Percentiles rank a stretch among this genome's conserved stretches.
These are phyloP conservation scores for Aspergillus asperescens DNA, from an alignment of 495 filamentous ascomycete species.

Conservation along the genomic window DNA sequence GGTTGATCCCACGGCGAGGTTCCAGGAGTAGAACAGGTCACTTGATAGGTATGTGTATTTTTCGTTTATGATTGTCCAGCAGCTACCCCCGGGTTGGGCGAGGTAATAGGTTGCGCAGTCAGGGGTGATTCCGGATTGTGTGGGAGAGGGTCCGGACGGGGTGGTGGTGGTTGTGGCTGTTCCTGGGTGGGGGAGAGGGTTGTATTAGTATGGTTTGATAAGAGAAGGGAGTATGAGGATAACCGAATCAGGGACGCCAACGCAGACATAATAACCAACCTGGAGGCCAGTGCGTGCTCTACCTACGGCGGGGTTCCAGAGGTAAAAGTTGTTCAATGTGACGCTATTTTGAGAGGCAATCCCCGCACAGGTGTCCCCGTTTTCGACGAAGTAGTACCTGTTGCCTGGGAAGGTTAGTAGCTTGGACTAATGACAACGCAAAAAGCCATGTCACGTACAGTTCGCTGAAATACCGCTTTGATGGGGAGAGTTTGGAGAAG, in stretches of 20 bases:
- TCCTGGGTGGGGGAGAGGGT: neutral
- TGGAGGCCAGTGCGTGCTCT: constrained; percentile 7
- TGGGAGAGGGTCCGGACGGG: neutral
- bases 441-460: neutral
- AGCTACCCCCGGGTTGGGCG: neutral
- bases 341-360: constrained; percentile 2
- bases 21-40: neutral
- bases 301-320: constrained; percentile 19
- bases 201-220: constrained; percentile 7
- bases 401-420: neutral
- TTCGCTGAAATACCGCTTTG: neutral
- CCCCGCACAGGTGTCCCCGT: constrained; percentile 8
- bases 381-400: constrained; percentile 7
- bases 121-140: neutral
- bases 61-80: constrained; percentile 2
- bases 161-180: neutral
- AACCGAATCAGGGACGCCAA: no score
- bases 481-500: neutral
- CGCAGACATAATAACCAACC: constrained; percentile 19
- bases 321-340: constrained; percentile 1
- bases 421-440: no score
- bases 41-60: constrained; percentile 6
- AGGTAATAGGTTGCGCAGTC: constrained; percentile 1
- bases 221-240: no score
- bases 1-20: neutral